These are phyloP conservation scores for Hypericum perforatum DNA, from an alignment of 345 rosid species.

Conservation along the genomic window DNA sequence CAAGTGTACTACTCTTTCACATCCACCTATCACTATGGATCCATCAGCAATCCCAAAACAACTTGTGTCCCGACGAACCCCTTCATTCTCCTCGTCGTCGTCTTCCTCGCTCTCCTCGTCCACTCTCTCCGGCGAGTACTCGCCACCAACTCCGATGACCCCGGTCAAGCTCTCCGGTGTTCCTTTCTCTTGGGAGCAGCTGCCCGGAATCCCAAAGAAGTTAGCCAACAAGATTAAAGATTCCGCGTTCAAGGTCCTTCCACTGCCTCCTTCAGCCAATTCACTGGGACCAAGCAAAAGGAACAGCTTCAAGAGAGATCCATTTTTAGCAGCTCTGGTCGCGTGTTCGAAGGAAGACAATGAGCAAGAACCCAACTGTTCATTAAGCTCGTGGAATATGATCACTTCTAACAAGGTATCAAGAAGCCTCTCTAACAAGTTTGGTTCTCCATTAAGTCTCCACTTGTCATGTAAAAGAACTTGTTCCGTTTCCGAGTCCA, in stretches of 20 bases:
- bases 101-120: conserved; percentile 26
- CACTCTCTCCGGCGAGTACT: conserved; percentile 29
- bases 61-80: no score
- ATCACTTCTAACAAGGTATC: conserved; percentile 25
- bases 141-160: conserved; percentile 47
- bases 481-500: conserved; percentile 60
- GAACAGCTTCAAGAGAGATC: conserved; percentile 41
- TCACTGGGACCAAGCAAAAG: conserved; percentile 20
- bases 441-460: conserved; percentile 47
- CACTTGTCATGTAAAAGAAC: conserved; percentile 59
- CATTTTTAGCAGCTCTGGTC: conserved; percentile 64
- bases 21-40: no score
- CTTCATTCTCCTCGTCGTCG: neutral
- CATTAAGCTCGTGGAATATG: neutral
- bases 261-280: conserved; percentile 50
- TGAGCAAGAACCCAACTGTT: neutral
- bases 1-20: no score
- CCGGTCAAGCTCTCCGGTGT: conserved; percentile 56
- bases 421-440: conserved; percentile 24
- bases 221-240: conserved; percentile 24
- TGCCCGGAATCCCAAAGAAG: conserved; percentile 84
- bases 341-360: conserved; percentile 58
- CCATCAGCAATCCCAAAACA: no score
- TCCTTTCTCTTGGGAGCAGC: conserved; percentile 89
- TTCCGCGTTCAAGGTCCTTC: conserved; percentile 29